These are phyloP conservation scores for Dalbergia oliveri DNA, from an alignment of 306 rosid genomes.

Conservation along the genomic window DNA sequence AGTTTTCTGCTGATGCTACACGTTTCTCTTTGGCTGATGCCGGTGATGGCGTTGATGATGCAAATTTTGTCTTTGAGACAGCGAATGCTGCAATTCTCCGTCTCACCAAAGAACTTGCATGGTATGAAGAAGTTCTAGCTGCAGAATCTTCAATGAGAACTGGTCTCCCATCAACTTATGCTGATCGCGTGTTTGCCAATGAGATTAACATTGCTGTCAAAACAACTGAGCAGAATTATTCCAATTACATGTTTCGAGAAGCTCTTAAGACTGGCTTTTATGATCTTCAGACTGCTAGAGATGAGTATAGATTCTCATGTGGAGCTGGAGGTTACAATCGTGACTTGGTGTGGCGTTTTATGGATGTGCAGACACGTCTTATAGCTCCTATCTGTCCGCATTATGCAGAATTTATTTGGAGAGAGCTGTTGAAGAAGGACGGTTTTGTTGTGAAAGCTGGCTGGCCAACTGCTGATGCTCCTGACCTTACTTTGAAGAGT, in stretches of 20 bases:
- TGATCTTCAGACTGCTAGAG: conserved; percentile 92
- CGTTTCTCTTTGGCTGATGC: conserved; percentile 96
- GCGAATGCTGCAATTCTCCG: conserved; percentile 90
- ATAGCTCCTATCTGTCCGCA: conserved; percentile 93
- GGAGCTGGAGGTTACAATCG: conserved; percentile 78
- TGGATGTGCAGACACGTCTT: conserved; percentile 95
- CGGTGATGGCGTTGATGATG: conserved; percentile 95
- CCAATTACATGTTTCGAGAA: conserved; percentile 82
- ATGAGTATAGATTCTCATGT: conserved; percentile 88
- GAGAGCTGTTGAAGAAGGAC: conserved; percentile 78
- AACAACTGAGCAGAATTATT: conserved; percentile 80
- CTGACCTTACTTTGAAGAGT: conserved; percentile 76
- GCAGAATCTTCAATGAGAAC: conserved; percentile 77
- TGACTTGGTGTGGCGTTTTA: conserved; percentile 76
- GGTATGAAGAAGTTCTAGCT: conserved; percentile 82
- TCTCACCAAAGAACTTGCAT: conserved; percentile 83
- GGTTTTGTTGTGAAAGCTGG: conserved; percentile 90
- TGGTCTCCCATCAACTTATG: conserved; percentile 83
- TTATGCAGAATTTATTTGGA: conserved; percentile 89
- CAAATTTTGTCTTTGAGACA: conserved; percentile 90
- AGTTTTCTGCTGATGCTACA: conserved; percentile 92
- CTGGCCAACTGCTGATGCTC: conserved; percentile 83
- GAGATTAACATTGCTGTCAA: conserved; percentile 84
- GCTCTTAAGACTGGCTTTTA: conserved; percentile 92
- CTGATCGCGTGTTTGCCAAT: conserved; percentile 82